A percentile compares a stretch with the other conserved stretches of the same genome.
Evolutionary conservation across 306 rosid species (phyloP).

Genomic region (Prosopis cineraria): DNA sequence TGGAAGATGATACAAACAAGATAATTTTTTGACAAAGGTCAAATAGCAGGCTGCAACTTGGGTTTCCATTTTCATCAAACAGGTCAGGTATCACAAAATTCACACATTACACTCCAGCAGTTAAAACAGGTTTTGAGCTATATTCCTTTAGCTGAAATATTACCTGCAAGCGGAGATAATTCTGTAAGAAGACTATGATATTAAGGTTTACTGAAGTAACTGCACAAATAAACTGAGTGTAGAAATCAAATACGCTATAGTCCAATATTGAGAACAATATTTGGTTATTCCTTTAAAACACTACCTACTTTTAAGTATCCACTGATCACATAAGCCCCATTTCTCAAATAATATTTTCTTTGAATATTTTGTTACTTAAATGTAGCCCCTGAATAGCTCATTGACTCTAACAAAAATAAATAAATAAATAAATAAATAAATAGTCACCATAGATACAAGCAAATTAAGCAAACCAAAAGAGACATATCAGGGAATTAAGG

Average conservation of each 20-base stretch:
- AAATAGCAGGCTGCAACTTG: conserved; percentile 49
- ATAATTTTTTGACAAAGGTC: conserved; percentile 36
- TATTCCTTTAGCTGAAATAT: neutral
- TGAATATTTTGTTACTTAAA: neutral
- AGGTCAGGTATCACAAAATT: conserved; percentile 32
- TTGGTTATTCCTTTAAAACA: neutral
- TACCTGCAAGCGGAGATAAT: neutral
- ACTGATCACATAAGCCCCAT: neutral
- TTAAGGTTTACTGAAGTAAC: neutral
- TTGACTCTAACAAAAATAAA: neutral
- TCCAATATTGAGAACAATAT: neutral
- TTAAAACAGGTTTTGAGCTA: conserved; percentile 21
- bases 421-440: neutral
- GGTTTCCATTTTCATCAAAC: conserved; percentile 47
- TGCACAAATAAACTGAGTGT: neutral
- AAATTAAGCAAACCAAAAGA: neutral
- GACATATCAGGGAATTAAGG: neutral
- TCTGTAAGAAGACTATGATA: neutral
- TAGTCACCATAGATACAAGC: neutral
- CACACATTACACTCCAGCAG: conserved; percentile 39
- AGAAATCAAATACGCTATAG: neutral
- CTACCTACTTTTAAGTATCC: neutral
- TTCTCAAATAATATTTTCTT: neutral
- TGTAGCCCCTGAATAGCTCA: neutral
- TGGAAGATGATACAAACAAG: conserved; percentile 28